These are phyloP conservation scores for Galium porrigens DNA, from an alignment of 305 asterid genomes.

Conservation along the genomic window DNA sequence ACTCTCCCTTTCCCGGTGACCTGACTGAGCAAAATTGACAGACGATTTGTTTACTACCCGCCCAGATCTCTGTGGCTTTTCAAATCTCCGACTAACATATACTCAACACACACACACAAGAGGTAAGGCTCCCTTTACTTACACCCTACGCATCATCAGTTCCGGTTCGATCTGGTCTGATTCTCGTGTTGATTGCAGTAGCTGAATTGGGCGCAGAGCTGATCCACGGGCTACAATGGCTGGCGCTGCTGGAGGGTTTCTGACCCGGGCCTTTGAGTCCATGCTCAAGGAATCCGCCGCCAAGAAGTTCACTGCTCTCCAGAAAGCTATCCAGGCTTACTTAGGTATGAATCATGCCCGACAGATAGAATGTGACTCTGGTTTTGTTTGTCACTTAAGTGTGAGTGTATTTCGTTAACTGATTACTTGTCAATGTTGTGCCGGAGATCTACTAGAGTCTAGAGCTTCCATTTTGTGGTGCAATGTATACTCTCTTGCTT, in stretches of 20 bases:
- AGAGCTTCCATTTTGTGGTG: not conserved
- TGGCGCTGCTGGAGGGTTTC: slow-evolving; percentile 94
- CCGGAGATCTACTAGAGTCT: not conserved
- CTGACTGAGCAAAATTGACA: not conserved
- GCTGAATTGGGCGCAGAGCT: slow-evolving; percentile 17
- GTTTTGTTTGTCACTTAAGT: not conserved
- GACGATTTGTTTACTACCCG: not conserved
- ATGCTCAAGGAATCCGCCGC: slow-evolving; percentile 83
- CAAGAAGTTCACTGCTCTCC: slow-evolving; percentile 51
- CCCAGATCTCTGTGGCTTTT: not conserved
- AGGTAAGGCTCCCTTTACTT: not conserved
- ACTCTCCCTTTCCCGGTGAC: not conserved
- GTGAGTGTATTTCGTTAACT: not conserved
- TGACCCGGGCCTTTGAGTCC: slow-evolving; percentile 84
- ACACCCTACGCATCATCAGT: not conserved
- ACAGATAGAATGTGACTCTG: not conserved
- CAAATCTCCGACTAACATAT: not conserved
- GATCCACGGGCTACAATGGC: slow-evolving; percentile 39
- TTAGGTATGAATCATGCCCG: slow-evolving; percentile 30
- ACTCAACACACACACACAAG: not conserved
- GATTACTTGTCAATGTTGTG: not conserved
- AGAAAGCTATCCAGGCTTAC: slow-evolving; percentile 56
- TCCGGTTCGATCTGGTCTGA: slow-evolving; percentile 16
- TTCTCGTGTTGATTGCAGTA: slow-evolving; percentile 3
- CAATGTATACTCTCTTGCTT: not conserved